A percentile compares a stretch with the other conserved stretches of the same genome.
Evolutionary conservation across 139 green algal genomes (phyloP).

Genomic region (Coelastrella sp.): DNA sequence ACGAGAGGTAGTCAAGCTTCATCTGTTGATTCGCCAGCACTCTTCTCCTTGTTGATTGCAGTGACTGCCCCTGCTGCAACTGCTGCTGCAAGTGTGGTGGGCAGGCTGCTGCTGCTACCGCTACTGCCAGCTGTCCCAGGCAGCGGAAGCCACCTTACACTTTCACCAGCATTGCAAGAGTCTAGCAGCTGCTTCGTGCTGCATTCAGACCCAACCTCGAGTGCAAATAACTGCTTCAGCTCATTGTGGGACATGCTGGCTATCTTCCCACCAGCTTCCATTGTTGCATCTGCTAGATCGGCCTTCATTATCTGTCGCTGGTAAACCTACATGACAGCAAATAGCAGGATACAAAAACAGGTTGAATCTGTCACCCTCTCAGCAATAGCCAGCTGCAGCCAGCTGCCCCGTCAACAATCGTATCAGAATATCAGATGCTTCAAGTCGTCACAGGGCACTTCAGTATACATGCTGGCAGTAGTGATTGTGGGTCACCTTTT

Average conservation of each 20-base stretch:
- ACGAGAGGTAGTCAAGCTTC: no score
- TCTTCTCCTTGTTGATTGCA: slow-evolving; percentile 34
- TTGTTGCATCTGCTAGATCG: slow-evolving; percentile 38
- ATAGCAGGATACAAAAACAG: not conserved
- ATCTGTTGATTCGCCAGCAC: not conserved
- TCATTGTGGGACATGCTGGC: slow-evolving; percentile 37
- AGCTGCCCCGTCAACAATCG: not conserved
- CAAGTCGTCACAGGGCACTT: no score
- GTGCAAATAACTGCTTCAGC: slow-evolving; percentile 42
- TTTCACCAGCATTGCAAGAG: slow-evolving; percentile 15
- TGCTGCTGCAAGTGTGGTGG: slow-evolving; percentile 16
- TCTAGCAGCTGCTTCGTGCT: slow-evolving; percentile 31
- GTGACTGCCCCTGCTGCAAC: slow-evolving; percentile 25
- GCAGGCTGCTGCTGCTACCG: not conserved
- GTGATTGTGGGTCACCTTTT: slow-evolving; percentile 68
- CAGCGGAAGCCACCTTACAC: slow-evolving; percentile 7
- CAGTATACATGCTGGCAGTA: no score
- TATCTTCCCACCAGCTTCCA: slow-evolving; percentile 1
- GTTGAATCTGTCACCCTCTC: not conserved
- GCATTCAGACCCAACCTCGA: not conserved
- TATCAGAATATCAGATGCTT: no score
- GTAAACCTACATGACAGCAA: slow-evolving; percentile 68
- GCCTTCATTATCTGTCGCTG: slow-evolving; percentile 77
- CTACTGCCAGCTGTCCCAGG: not conserved
- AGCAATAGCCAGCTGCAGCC: no score